Conservation (phyloP, 345 rosid genomes). For the Psidium guajava region DNA sequence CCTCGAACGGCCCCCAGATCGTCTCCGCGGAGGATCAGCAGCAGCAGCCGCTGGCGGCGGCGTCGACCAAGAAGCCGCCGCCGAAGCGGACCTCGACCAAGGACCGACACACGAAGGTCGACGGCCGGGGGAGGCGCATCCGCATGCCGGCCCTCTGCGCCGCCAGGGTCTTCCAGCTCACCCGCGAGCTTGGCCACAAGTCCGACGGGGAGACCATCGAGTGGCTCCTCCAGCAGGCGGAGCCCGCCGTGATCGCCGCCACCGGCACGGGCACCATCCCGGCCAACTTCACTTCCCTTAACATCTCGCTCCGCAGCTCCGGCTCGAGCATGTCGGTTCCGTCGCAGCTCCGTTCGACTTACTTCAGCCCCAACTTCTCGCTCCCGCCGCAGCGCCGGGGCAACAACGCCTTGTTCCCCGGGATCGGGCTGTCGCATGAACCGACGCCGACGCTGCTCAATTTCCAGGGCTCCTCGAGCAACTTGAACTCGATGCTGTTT, state of each 20-base stretch:
- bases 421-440: constrained; percentile 27
- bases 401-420: constrained; percentile 33
- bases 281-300: constrained; percentile 86
- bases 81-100: constrained; percentile 83
- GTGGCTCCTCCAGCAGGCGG: constrained; percentile 99
- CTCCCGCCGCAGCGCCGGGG: background rate
- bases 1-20: constrained; percentile 11
- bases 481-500: constrained; percentile 24
- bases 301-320: constrained; percentile 83
- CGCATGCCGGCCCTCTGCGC: constrained; percentile 99
- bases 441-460: constrained; percentile 55
- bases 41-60: background rate
- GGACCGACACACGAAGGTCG: constrained; percentile 94
- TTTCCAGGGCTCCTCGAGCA: constrained; percentile 43
- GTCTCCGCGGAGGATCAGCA: background rate
- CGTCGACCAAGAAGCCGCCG: constrained; percentile 47
- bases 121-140: constrained; percentile 91
- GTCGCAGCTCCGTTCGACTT: constrained; percentile 57
- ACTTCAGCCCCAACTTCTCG: constrained; percentile 48
- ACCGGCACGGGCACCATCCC: constrained; percentile 98
- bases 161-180: constrained; percentile 95
- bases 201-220: constrained; percentile 95
- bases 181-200: constrained; percentile 88
- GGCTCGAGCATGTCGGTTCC: constrained; percentile 88
- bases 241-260: constrained; percentile 94